Percentiles rank a stretch among this genome's conserved stretches.
Evolutionary conservation across 148 eudicot genomes (phyloP).

Genomic region (Pouteria glomerata): DNA sequence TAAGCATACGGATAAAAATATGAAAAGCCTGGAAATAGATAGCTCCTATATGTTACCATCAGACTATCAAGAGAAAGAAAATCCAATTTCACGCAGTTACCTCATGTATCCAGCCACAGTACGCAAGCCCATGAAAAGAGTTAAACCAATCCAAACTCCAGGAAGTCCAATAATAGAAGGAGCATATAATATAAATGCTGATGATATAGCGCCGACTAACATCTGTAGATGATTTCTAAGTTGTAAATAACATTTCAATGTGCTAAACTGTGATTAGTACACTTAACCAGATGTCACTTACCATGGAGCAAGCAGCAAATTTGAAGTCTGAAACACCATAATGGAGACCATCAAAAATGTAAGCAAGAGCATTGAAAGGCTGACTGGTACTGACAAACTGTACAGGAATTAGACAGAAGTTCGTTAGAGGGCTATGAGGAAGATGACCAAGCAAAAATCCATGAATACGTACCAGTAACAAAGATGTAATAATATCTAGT

Average conservation of each 20-base stretch:
- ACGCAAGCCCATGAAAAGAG: slow-evolving; percentile 81
- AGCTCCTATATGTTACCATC: background rate
- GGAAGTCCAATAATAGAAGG: slow-evolving; percentile 61
- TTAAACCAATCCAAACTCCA: slow-evolving; percentile 89
- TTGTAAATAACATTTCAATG: background rate
- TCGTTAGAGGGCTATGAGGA: background rate
- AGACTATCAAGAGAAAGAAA: background rate
- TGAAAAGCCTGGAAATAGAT: too few species aligned
- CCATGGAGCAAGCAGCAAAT: slow-evolving; percentile 86
- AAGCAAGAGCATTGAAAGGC: slow-evolving; percentile 87
- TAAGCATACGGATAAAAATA: too few species aligned
- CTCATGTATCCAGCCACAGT: slow-evolving; percentile 69
- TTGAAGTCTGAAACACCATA: slow-evolving; percentile 86
- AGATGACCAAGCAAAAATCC: background rate
- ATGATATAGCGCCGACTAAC: slow-evolving; percentile 68
- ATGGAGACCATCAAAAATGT: slow-evolving; percentile 86
- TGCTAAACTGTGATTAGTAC: too few species aligned
- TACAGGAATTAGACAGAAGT: background rate
- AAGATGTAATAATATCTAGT: slow-evolving; percentile 52
- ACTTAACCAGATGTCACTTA: slow-evolving; percentile 19
- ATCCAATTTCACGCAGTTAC: slow-evolving; percentile 20
- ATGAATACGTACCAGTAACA: slow-evolving; percentile 58
- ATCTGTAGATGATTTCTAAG: slow-evolving; percentile 49
- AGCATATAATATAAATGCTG: slow-evolving; percentile 60
- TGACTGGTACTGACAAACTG: slow-evolving; percentile 96